A percentile compares a stretch with the other conserved stretches of the same genome.
phyloP scores from a whole-genome alignment of 2,329 filamentous ascomycete species.

The Verruconis gallopava region DNA sequence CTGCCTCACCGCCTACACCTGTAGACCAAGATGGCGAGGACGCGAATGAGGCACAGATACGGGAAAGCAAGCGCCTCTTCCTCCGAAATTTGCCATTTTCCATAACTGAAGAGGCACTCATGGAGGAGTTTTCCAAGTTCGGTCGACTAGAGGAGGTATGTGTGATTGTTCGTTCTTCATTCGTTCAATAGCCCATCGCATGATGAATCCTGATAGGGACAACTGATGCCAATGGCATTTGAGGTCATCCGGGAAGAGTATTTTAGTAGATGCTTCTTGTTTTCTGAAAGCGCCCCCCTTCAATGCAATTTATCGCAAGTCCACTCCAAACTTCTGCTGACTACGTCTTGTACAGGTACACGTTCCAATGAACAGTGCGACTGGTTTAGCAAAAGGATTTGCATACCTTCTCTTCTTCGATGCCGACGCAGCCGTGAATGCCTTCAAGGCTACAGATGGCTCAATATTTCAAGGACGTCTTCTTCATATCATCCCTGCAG shows the following conservation, averaged over 20 bases:
- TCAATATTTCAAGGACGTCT: constrained; percentile 85
- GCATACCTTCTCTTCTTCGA: constrained; percentile 72
- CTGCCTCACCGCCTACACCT: not conserved
- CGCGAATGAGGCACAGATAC: constrained; percentile 34
- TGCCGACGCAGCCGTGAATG: constrained; percentile 59
- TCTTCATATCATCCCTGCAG: constrained; percentile 76
- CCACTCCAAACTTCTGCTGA: constrained; percentile 49
- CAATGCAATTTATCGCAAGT: too few relatives aligned
- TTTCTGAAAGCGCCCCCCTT: too few relatives aligned
- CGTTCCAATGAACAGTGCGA: constrained; percentile 57
- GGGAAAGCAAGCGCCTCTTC: constrained; percentile 66
- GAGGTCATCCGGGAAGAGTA: constrained; percentile 88
- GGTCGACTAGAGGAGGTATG: constrained; percentile 82
- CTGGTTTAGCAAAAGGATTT: constrained; percentile 74
- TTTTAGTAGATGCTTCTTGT: constrained; percentile 99
- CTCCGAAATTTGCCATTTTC: constrained; percentile 79
- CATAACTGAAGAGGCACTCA: constrained; percentile 63
- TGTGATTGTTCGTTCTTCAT: constrained; percentile 17
- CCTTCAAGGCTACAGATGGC: constrained; percentile 69
- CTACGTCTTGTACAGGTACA: constrained; percentile 78
- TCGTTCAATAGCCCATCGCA: constrained; percentile 20
- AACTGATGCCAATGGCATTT: constrained; percentile 86
- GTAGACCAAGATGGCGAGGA: constrained; percentile 2
- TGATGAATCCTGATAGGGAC: constrained; percentile 99
- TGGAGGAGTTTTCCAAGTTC: constrained; percentile 56